These are phyloP conservation scores for Cryptococcus depauperatus DNA, from an alignment of 1,284 basidiomycete species.

Conservation along the genomic window DNA sequence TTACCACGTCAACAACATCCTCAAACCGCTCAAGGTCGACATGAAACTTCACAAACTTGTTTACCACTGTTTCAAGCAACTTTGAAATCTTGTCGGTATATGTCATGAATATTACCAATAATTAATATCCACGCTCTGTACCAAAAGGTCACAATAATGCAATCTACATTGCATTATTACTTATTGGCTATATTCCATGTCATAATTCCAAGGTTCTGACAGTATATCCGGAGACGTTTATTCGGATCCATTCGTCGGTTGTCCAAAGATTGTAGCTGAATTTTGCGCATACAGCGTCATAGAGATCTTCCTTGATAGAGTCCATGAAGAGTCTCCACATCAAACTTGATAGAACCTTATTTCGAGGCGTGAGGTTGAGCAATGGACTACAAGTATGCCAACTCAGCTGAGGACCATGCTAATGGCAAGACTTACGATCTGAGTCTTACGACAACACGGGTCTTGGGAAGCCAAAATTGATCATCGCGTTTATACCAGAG, in stretches of 20 bases:
- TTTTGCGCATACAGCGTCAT: conserved; percentile 88
- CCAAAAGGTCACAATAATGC: too few species aligned
- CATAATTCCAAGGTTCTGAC: too few species aligned
- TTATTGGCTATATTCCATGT: too few species aligned
- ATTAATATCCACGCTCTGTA: too few species aligned
- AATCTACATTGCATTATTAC: too few species aligned
- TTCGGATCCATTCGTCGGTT: conserved; percentile 60
- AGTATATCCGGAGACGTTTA: conserved; percentile 80
- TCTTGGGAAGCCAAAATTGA: conserved; percentile 86
- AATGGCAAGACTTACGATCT: conserved; percentile 25
- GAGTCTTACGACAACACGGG: conserved; percentile 45
- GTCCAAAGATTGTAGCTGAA: conserved; percentile 66
- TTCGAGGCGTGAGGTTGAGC: conserved; percentile 40
- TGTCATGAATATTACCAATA: too few species aligned
- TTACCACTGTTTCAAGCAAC: conserved; percentile 66
- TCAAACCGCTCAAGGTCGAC: conserved; percentile 66
- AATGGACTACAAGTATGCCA: conserved; percentile 28
- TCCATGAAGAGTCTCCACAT: conserved; percentile 82
- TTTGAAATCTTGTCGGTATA: conserved; percentile 86
- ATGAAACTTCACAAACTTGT: conserved; percentile 60
- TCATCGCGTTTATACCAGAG: conserved; percentile 97
- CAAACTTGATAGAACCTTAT: conserved; percentile 48
- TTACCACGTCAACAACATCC: conserved; percentile 77
- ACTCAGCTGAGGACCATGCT: neutral
- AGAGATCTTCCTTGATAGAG: conserved; percentile 79